Conservation (phyloP, 192 early-diverging fungal species). For the Chytriomyces sp. region DNA sequence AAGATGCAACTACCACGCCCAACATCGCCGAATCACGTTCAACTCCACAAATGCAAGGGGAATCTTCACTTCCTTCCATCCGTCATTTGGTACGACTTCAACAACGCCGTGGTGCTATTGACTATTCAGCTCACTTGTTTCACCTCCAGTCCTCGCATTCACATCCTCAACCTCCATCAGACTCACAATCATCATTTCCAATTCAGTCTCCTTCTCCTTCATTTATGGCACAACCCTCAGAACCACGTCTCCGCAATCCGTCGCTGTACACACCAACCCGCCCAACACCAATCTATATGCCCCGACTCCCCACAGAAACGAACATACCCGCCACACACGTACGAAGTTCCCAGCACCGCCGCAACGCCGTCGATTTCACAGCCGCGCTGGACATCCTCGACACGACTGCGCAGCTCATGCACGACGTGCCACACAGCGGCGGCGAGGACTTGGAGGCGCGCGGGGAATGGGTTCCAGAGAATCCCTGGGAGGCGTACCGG, state of each 20-base stretch:
- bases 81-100: background rate
- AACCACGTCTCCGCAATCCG: background rate
- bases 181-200: background rate
- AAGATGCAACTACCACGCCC: too few species aligned
- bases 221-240: too few species aligned
- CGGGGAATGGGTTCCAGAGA: background rate
- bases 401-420: background rate
- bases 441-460: background rate
- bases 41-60: too few species aligned
- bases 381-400: background rate
- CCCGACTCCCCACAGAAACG: background rate
- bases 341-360: background rate
- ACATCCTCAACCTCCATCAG: background rate
- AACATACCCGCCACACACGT: background rate
- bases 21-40: too few species aligned
- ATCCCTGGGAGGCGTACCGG: background rate
- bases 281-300: background rate
- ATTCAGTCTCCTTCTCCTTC: too few species aligned
- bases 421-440: background rate
- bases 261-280: background rate
- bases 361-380: background rate
- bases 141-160: background rate
- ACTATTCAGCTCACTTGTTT: conserved; percentile 11
- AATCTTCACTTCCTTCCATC: background rate
- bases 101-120: conserved; percentile 3